phyloP scores from a whole-genome alignment of 139 green algal genomes.

The Edaphochlamys debaryana region DNA sequence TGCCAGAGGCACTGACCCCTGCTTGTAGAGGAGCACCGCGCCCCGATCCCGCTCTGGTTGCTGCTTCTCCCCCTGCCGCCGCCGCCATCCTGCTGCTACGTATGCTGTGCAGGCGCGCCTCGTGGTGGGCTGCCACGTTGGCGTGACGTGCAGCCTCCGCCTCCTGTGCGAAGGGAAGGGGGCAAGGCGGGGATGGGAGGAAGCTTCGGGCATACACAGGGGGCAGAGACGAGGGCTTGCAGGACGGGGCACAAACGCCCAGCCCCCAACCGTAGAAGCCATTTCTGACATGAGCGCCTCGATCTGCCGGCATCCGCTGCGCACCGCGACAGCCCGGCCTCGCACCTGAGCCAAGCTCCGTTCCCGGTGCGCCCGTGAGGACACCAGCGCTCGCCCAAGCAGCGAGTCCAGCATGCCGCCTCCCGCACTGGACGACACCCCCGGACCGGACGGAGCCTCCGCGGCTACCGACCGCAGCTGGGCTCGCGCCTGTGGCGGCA shows the following conservation, averaged over 20 bases:
- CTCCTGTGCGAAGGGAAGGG: no score
- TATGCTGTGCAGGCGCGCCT: conserved; percentile 16
- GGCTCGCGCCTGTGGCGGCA: no score
- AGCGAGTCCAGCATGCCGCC: conserved; percentile 13
- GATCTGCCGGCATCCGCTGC: no score
- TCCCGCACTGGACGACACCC: neutral
- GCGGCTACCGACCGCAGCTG: neutral
- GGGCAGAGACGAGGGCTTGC: no score
- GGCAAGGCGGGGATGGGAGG: no score
- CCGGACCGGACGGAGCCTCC: neutral
- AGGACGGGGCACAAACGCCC: no score
- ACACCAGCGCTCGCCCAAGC: neutral
- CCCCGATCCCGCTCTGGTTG: neutral
- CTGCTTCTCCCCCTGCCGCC: neutral
- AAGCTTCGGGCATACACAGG: no score
- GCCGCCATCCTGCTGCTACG: conserved; percentile 4
- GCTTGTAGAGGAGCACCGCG: no score
- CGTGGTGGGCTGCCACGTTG: conserved; percentile 1
- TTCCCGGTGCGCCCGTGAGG: conserved; percentile 38
- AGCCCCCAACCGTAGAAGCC: no score
- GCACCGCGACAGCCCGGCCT: no score
- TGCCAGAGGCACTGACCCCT: no score
- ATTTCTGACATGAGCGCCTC: no score
- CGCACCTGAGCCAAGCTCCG: conserved; percentile 36
- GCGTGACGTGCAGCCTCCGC: conserved; percentile 48